A percentile compares a stretch with the other conserved stretches of the same genome.
Conservation (phyloP, 371 early-diverging fungal genomes). For the Saksenaea oblongispora region DNA sequence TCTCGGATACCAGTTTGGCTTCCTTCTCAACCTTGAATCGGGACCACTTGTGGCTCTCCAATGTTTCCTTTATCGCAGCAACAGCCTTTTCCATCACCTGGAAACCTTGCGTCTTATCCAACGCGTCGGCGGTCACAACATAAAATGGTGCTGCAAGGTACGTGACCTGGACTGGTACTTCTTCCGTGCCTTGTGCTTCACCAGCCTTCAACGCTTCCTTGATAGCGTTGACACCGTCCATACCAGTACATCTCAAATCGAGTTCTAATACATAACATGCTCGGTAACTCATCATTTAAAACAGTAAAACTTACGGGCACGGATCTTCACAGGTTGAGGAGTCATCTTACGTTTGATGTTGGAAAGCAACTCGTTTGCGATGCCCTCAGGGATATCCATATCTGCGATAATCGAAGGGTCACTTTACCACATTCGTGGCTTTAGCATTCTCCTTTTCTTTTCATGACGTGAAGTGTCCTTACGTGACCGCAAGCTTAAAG, state of each 20-base stretch:
- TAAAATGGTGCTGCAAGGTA: slow-evolving; percentile 92
- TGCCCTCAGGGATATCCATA: slow-evolving; percentile 64
- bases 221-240: slow-evolving; percentile 98
- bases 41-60: slow-evolving; percentile 64
- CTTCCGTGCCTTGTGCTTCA: slow-evolving; percentile 82
- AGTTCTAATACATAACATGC: slow-evolving; percentile 64
- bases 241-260: slow-evolving; percentile 95
- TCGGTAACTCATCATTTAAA: neutral
- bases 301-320: slow-evolving; percentile 70
- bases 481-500: slow-evolving; percentile 93
- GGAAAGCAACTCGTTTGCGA: slow-evolving; percentile 76
- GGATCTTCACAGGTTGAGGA: slow-evolving; percentile 96
- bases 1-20: slow-evolving; percentile 93
- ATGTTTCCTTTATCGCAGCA: slow-evolving; percentile 77
- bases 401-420: slow-evolving; percentile 90
- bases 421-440: slow-evolving; percentile 40
- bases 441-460: neutral
- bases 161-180: slow-evolving; percentile 82
- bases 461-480: slow-evolving; percentile 24
- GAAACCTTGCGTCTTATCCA: slow-evolving; percentile 88
- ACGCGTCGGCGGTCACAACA: slow-evolving; percentile 87
- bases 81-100: slow-evolving; percentile 90
- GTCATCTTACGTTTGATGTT: slow-evolving; percentile 92
- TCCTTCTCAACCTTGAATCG: slow-evolving; percentile 74
- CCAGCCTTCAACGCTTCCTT: slow-evolving; percentile 92